Evolutionary conservation across 495 filamentous ascomycete species (phyloP).

Genomic region (Lophium mytilinum): DNA sequence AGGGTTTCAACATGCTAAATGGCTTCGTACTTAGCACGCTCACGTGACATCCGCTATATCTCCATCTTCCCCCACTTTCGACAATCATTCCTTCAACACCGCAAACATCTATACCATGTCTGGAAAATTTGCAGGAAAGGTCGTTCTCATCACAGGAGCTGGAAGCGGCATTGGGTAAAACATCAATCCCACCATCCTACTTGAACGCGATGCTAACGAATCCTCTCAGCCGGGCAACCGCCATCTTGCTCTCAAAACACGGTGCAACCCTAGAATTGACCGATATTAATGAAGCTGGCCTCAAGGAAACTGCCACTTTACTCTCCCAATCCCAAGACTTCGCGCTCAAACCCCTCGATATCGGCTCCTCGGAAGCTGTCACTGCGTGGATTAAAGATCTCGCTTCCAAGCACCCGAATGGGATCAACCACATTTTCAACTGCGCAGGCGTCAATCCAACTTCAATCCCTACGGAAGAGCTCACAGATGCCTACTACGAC

Average conservation of each 20-base stretch:
- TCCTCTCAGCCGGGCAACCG: slow-evolving; percentile 35
- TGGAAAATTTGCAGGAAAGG: slow-evolving; percentile 32
- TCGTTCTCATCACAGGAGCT: slow-evolving; percentile 45
- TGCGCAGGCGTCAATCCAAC: slow-evolving; percentile 47
- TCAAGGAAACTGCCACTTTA: slow-evolving; percentile 17
- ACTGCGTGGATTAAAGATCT: slow-evolving; percentile 28
- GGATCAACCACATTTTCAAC: slow-evolving; percentile 44
- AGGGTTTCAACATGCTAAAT: no score
- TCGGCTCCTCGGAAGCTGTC: slow-evolving; percentile 27
- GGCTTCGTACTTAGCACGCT: no score
- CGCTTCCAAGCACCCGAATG: slow-evolving; percentile 24
- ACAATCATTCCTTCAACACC: no score
- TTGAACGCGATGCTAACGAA: not conserved
- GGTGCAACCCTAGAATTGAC: slow-evolving; percentile 41
- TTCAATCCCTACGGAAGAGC: slow-evolving; percentile 21
- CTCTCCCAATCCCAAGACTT: not conserved
- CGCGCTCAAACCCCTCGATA: slow-evolving; percentile 31
- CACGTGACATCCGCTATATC: no score
- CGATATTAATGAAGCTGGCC: slow-evolving; percentile 36
- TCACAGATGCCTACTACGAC: slow-evolving; percentile 30
- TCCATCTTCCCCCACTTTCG: no score
- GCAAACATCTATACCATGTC: slow-evolving; percentile 22
- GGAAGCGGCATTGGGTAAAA: slow-evolving; percentile 44
- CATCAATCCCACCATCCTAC: not conserved
- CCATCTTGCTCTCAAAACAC: slow-evolving; percentile 35